Percentiles rank a stretch among this genome's conserved stretches.
Conservation (phyloP, 1,139 yeast genomes). For the Hansenula lynferdii region DNA sequence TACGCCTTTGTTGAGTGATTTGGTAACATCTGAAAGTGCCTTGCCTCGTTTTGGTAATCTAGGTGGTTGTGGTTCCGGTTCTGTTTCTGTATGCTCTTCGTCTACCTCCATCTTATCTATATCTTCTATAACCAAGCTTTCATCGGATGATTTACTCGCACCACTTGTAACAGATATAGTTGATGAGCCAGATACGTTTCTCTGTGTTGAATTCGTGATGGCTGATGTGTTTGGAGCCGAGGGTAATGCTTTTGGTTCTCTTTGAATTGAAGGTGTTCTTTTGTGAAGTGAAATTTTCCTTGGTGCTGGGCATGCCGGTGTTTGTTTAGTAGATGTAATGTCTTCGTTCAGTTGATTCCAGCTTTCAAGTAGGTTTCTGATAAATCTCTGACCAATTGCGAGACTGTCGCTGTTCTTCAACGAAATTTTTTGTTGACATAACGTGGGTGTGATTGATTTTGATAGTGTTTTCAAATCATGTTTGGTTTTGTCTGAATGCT, state of each 20-base stretch:
- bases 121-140: not conserved
- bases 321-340: not conserved
- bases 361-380: slow-evolving; percentile 42
- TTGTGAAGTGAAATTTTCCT: slow-evolving; percentile 2
- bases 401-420: slow-evolving; percentile 40
- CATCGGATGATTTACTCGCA: not conserved
- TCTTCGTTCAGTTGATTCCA: slow-evolving; percentile 30
- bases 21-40: slow-evolving; percentile 18
- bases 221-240: slow-evolving; percentile 1
- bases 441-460: slow-evolving; percentile 43
- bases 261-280: not conserved
- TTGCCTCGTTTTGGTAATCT: not conserved
- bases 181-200: slow-evolving; percentile 2
- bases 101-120: too few species aligned
- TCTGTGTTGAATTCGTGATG: too few species aligned
- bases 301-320: slow-evolving; percentile 3
- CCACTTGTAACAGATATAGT: slow-evolving; percentile 1
- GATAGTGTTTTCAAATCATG: slow-evolving; percentile 43
- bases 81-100: not conserved
- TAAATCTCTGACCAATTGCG: slow-evolving; percentile 44
- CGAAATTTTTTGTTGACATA: slow-evolving; percentile 47
- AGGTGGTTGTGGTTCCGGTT: not conserved
- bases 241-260: slow-evolving; percentile 4
- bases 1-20: slow-evolving; percentile 14
- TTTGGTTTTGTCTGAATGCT: slow-evolving; percentile 32